Percentiles rank a stretch among this genome's conserved stretches.
phyloP scores from a whole-genome alignment of 176 grass and related monocot species.

The Luzula sylvatica region DNA sequence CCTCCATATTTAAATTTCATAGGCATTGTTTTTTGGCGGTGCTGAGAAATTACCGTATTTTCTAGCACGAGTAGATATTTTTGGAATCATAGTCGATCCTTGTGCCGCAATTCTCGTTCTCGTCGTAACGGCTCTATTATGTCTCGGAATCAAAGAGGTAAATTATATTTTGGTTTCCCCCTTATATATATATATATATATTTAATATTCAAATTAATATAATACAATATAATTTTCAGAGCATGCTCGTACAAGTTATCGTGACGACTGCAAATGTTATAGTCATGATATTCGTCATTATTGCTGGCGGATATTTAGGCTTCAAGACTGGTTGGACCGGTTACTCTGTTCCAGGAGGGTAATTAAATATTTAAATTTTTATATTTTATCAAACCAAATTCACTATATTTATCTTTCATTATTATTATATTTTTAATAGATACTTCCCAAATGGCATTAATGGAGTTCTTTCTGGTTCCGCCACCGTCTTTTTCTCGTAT shows the following conservation, averaged over 20 bases:
- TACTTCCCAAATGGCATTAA: conserved; percentile 68
- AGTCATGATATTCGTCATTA: conserved; percentile 75
- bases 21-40: conserved; percentile 89
- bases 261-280: conserved; percentile 62
- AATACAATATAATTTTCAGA: conserved; percentile 32
- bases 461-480: conserved; percentile 65
- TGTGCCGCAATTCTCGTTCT: conserved; percentile 93
- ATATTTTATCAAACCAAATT: conserved; percentile 5
- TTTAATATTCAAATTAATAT: conserved; percentile 1
- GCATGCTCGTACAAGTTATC: conserved; percentile 67
- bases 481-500: conserved; percentile 84
- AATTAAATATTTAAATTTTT: conserved; percentile 19
- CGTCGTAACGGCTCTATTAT: conserved; percentile 64
- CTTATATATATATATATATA: too few relatives aligned
- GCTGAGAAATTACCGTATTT: conserved; percentile 64
- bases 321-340: conserved; percentile 71
- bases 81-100: conserved; percentile 58
- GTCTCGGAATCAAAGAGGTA: conserved; percentile 90
- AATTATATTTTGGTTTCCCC: neutral
- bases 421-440: conserved; percentile 30
- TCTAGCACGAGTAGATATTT: conserved; percentile 44
- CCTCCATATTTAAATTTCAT: too few relatives aligned
- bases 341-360: conserved; percentile 57
- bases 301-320: conserved; percentile 78
- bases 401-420: conserved; percentile 2